Base-by-base conservation (phyloP, 2,329 filamentous ascomycete genomes). In the Fusarium bactridioides region DNA sequence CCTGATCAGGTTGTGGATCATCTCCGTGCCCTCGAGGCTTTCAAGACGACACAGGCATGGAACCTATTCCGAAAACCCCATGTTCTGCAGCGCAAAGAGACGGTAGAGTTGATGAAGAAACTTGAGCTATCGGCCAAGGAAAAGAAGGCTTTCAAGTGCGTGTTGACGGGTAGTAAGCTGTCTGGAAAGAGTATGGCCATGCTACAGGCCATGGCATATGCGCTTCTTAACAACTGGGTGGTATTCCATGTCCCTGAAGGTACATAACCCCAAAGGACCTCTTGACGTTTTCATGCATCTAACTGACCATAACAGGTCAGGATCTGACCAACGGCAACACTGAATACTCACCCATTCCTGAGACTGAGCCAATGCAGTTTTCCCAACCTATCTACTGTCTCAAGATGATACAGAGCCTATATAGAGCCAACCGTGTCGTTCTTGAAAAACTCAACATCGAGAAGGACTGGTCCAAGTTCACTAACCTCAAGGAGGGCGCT, bases 31-130 rank as follows among this genome's bases (percentile, higher is more conserved):
- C 86, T 93, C 60, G 93, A 97, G 79, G 94, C 94, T 7, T 99
- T 99, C 86, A 97, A 97, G 88, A 86, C 90, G 27, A 93, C 90
- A 29, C 96, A 98, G 86, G 91, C 89, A 72, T 99, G 96, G 95
- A 89, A 87, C 66, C 84, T 97, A 77, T 99, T 98, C 83, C 86
- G 93, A 75, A 88, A 90, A 74, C 96, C 96, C 31, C 93, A 93
- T 62, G 89, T 92, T 60, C 84, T 99, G 79, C 84, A 97, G 70
- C 89, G 95, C 75, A 86, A 88, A 64, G 94, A 98, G 85, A 93
- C 92, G n/a, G 84, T 93, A 44, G 87, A 93, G 67, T 77, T 98
- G 77, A 88, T 89, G n/a, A 85, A 84, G 76, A 85, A 87, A 73
- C 86, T 97, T 76, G 85, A 89, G 61, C 81, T 84, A 13, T 86